phyloP scores from a whole-genome alignment of 441 rosid genomes.

The Euphorbia celastroides region DNA sequence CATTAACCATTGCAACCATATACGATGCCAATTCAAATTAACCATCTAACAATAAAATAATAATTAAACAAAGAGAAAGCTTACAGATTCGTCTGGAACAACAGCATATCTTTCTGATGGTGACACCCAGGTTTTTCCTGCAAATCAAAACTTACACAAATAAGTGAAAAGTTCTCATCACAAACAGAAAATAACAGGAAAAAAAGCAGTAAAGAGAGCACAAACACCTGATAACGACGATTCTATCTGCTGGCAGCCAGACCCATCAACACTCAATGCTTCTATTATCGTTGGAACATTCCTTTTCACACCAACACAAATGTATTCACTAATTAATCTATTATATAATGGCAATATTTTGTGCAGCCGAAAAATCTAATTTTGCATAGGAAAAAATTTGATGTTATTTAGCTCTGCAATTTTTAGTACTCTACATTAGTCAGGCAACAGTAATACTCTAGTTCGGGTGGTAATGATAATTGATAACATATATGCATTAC shows the following conservation, averaged over 20 bases:
- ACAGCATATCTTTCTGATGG: conserved; percentile 88
- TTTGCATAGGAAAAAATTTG: background rate
- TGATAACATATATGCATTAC: background rate
- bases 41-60: background rate
- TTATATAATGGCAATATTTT: background rate
- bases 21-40: background rate
- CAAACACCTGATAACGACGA: conserved; percentile 61
- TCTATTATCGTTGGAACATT: conserved; percentile 73
- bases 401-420: background rate
- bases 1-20: background rate
- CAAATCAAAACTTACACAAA: conserved; percentile 10
- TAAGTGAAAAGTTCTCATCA: background rate
- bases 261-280: conserved; percentile 76
- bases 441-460: background rate
- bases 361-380: conserved; percentile 5
- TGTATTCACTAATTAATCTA: background rate
- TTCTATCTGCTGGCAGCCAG: conserved; percentile 67
- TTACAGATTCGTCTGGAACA: conserved; percentile 86
- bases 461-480: background rate
- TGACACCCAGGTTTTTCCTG: conserved; percentile 88
- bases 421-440: background rate
- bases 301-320: conserved; percentile 34
- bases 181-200: background rate
- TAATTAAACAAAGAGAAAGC: conserved; percentile 3
- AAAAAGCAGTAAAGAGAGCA: background rate